These are phyloP conservation scores for Lizonia empirigonia DNA, from an alignment of 2,329 filamentous ascomycete species.

Conservation along the genomic window DNA sequence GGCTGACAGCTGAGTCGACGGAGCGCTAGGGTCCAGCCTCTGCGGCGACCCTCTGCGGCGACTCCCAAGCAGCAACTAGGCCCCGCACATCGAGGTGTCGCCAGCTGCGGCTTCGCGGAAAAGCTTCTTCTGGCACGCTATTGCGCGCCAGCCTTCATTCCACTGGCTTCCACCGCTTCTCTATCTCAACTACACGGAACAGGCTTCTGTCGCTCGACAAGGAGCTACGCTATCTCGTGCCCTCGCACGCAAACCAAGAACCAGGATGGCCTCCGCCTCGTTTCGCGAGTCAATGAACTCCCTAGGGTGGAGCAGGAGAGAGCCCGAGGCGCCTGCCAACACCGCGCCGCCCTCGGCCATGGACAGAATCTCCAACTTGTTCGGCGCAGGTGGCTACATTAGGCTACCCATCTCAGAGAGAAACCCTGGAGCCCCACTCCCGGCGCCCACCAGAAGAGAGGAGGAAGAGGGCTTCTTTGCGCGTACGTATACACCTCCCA, in stretches of 20 bases:
- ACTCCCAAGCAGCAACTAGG: conserved; percentile 21
- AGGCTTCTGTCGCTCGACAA: conserved; percentile 16
- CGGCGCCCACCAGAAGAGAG: conserved; percentile 81
- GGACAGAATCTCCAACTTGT: conserved; percentile 80
- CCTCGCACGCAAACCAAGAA: conserved; percentile 2
- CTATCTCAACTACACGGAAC: conserved; percentile 21
- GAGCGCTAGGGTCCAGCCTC: conserved; percentile 4
- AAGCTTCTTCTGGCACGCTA: conserved; percentile 33
- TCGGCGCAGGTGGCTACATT: conserved; percentile 84
- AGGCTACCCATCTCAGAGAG: conserved; percentile 81
- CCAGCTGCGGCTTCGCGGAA: conserved; percentile 45
- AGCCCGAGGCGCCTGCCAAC: conserved; percentile 75
- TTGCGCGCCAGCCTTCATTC: conserved; percentile 18
- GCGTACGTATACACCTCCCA: conserved; percentile 68
- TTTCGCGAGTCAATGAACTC: conserved; percentile 96
- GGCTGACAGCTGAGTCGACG: conserved; percentile 22
- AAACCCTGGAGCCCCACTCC: conserved; percentile 79
- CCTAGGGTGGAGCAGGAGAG: conserved; percentile 89
- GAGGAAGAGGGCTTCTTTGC: conserved; percentile 97
- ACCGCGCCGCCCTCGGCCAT: conserved; percentile 76
- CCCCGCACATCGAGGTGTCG: conserved; percentile 40
- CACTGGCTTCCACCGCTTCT: conserved; percentile 17
- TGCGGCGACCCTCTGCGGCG: not conserved
- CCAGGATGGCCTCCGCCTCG: conserved; percentile 78
- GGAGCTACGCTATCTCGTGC: conserved; percentile 10